Conservation (phyloP, 371 early-diverging fungal genomes). For the Basidiobolus heterosporus region DNA sequence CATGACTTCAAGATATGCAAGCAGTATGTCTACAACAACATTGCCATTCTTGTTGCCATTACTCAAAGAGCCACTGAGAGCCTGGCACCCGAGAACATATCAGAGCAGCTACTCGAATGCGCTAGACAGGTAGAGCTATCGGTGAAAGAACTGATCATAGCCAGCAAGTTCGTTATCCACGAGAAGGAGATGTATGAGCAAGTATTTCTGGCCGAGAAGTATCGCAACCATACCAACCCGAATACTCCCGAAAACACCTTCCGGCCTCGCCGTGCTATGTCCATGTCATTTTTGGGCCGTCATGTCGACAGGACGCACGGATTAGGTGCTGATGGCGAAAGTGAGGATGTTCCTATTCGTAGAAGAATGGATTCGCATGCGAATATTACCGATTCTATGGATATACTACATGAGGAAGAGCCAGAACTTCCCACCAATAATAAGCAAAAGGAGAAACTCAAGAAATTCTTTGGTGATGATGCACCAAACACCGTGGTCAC, state of each 20-base stretch:
- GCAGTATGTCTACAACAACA: conserved; percentile 13
- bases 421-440: conserved; percentile 4
- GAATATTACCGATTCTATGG: not conserved
- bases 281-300: conserved; percentile 2
- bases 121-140: conserved; percentile 17
- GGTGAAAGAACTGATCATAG: conserved; percentile 14
- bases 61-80: conserved; percentile 14
- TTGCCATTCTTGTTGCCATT: conserved; percentile 13
- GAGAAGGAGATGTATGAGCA: conserved; percentile 17
- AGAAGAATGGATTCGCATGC: not conserved
- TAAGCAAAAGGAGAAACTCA: conserved; percentile 21
- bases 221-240: conserved; percentile 4
- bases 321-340: no score
- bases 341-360: not conserved
- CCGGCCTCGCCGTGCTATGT: conserved; percentile 3
- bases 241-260: not conserved
- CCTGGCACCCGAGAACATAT: no score
- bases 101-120: conserved; percentile 10
- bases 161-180: conserved; percentile 13
- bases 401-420: not conserved
- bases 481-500: conserved; percentile 7
- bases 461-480: conserved; percentile 49
- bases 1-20: conserved; percentile 1
- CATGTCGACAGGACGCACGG: no score
- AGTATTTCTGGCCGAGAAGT: conserved; percentile 8